Conservation (phyloP, 2,329 filamentous ascomycete genomes). For the Chaetomiaceae sp. region DNA sequence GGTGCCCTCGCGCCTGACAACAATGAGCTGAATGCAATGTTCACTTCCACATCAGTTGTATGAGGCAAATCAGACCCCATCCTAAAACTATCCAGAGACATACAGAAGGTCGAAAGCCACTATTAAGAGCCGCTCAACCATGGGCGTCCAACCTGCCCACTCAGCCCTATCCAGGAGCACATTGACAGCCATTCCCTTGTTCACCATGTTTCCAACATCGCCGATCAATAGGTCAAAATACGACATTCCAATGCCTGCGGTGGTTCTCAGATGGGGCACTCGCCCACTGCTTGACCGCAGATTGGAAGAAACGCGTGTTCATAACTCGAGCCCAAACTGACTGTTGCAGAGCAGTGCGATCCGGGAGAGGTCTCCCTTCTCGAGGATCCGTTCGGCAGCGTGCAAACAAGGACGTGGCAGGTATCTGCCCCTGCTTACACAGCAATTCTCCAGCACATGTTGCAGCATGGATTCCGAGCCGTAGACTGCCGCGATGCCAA, state of each 20-base stretch:
- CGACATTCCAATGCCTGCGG: slow-evolving; percentile 2
- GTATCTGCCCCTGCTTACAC: slow-evolving; percentile 17
- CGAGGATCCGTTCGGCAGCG: slow-evolving; percentile 26
- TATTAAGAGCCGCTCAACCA: too few relatives aligned
- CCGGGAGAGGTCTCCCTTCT: slow-evolving; percentile 25
- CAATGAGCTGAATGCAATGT: too few relatives aligned
- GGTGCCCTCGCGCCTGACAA: too few relatives aligned
- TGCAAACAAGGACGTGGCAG: slow-evolving; percentile 13
- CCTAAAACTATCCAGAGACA: too few relatives aligned
- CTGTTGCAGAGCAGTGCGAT: slow-evolving; percentile 18
- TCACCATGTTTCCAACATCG: slow-evolving; percentile 21
- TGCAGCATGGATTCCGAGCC: slow-evolving; percentile 29
- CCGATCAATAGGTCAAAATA: slow-evolving; percentile 18
- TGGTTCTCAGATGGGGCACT: slow-evolving; percentile 2
- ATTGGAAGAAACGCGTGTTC: slow-evolving; percentile 14
- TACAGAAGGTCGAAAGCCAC: too few relatives aligned
- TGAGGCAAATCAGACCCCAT: too few relatives aligned
- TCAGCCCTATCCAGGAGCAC: slow-evolving; percentile 24
- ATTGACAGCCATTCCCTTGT: slow-evolving; percentile 24
- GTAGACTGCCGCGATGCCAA: slow-evolving; percentile 31
- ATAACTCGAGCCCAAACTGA: slow-evolving; percentile 19
- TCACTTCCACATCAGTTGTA: too few relatives aligned
- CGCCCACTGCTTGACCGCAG: slow-evolving; percentile 8
- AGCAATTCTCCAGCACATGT: slow-evolving; percentile 24
- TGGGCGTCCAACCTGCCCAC: slow-evolving; percentile 23